These are phyloP conservation scores for Termitomyces sp. DNA, from an alignment of 768 basidiomycete species.

Conservation along the genomic window DNA sequence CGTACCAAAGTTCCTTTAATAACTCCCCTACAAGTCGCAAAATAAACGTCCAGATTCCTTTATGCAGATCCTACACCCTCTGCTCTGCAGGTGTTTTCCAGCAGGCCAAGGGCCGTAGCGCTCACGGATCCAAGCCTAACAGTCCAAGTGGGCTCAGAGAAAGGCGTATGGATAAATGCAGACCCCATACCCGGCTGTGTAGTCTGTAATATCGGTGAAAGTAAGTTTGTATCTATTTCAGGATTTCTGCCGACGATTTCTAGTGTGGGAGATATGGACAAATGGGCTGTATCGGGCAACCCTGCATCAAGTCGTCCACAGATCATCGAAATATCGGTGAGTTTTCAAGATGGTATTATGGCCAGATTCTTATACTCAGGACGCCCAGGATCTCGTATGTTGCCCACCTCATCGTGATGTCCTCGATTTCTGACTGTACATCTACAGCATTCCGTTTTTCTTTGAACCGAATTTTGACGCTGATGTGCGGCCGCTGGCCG, in stretches of 20 bases:
- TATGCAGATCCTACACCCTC: slow-evolving; percentile 74
- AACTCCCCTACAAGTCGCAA: not conserved
- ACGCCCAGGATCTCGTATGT: slow-evolving; percentile 64
- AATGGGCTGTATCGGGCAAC: slow-evolving; percentile 82
- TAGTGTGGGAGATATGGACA: slow-evolving; percentile 93
- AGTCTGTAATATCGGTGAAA: slow-evolving; percentile 91
- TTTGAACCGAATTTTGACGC: slow-evolving; percentile 89
- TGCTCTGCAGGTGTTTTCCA: slow-evolving; percentile 79
- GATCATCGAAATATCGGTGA: slow-evolving; percentile 62
- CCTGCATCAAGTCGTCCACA: slow-evolving; percentile 84
- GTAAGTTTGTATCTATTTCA: slow-evolving; percentile 33
- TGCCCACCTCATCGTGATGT: too few relatives aligned
- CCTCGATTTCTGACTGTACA: not conserved
- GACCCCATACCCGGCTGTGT: slow-evolving; percentile 80
- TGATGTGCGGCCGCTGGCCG: slow-evolving; percentile 55
- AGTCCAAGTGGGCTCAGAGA: slow-evolving; percentile 46
- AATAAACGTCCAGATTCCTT: slow-evolving; percentile 56
- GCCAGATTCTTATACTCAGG: not conserved
- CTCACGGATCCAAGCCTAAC: slow-evolving; percentile 31
- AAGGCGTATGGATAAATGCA: slow-evolving; percentile 76
- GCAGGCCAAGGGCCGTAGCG: slow-evolving; percentile 28
- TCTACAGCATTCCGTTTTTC: slow-evolving; percentile 79
- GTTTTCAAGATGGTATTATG: slow-evolving; percentile 16
- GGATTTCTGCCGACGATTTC: not conserved
- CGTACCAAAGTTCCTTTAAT: slow-evolving; percentile 12